Percentiles rank a stretch among this genome's conserved stretches.
Evolutionary conservation across 2,329 filamentous ascomycete genomes (phyloP).

Genomic region (Aspergillus amoenus): DNA sequence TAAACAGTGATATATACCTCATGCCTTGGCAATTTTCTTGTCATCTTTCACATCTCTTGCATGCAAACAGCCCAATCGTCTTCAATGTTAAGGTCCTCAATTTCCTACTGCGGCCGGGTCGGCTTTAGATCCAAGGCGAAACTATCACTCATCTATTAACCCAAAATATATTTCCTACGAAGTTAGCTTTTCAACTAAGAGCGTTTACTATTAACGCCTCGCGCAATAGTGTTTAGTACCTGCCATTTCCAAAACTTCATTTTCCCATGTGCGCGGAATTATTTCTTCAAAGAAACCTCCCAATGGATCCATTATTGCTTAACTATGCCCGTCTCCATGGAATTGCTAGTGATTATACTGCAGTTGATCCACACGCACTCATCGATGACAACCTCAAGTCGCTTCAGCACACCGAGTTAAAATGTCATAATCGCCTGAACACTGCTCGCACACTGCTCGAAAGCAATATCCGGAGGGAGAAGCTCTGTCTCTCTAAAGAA

Average conservation of each 20-base stretch:
- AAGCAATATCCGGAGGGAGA: slow-evolving; percentile 26
- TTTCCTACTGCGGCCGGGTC: neutral
- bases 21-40: neutral
- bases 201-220: neutral
- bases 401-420: slow-evolving; percentile 21
- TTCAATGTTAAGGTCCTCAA: neutral
- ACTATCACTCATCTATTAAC: neutral
- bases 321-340: slow-evolving; percentile 51
- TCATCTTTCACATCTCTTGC: neutral
- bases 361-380: slow-evolving; percentile 24
- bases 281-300: neutral
- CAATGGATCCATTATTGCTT: slow-evolving; percentile 39
- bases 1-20: neutral
- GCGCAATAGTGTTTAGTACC: neutral
- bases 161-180: neutral
- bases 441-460: slow-evolving; percentile 13
- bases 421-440: slow-evolving; percentile 17
- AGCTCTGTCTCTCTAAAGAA: slow-evolving; percentile 33
- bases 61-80: neutral
- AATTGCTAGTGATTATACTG: slow-evolving; percentile 40
- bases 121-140: neutral
- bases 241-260: neutral
- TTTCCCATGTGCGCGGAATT: neutral
- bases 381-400: slow-evolving; percentile 15
- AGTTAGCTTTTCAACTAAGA: neutral